Conservation (phyloP, 192 early-diverging fungal genomes). For the Spinellus fusiger region DNA sequence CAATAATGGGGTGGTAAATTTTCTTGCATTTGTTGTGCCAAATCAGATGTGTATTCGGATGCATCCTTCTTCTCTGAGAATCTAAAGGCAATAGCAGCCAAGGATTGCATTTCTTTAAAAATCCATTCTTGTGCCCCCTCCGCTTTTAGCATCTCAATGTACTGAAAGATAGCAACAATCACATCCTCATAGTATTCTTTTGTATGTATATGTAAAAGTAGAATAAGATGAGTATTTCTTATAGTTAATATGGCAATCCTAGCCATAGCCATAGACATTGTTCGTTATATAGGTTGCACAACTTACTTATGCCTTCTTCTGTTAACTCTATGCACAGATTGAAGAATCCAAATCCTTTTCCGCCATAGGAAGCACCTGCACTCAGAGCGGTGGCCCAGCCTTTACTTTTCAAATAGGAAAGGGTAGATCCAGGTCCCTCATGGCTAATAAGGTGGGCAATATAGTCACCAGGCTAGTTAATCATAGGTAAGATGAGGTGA, state of each 20-base stretch:
- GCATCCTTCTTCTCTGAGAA: constrained; percentile 68
- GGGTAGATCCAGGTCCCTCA: constrained; percentile 76
- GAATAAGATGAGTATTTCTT: no score
- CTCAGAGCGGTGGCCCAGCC: constrained; percentile 75
- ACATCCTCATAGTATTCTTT: constrained; percentile 66
- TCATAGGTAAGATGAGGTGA: background rate
- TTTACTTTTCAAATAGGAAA: constrained; percentile 71
- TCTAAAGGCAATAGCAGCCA: constrained; percentile 46
- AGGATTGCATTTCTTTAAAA: constrained; percentile 65
- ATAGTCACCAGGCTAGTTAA: constrained; percentile 61
- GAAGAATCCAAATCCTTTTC: constrained; percentile 61
- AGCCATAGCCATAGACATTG: constrained; percentile 49
- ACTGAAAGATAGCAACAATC: constrained; percentile 79
- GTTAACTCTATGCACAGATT: constrained; percentile 75
- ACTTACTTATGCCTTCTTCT: constrained; percentile 62
- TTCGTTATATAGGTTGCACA: constrained; percentile 47
- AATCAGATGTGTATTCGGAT: constrained; percentile 48
- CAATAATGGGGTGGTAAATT: constrained; percentile 58
- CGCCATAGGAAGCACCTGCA: constrained; percentile 38
- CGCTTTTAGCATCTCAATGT: constrained; percentile 73
- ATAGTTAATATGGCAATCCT: no score
- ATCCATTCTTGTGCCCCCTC: constrained; percentile 71
- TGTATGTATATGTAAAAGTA: constrained; percentile 32
- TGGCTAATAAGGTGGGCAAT: constrained; percentile 80
- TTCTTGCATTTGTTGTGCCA: constrained; percentile 73